Conservation (phyloP, 2,329 filamentous ascomycete species). For the Keithomyces neogunnii region DNA sequence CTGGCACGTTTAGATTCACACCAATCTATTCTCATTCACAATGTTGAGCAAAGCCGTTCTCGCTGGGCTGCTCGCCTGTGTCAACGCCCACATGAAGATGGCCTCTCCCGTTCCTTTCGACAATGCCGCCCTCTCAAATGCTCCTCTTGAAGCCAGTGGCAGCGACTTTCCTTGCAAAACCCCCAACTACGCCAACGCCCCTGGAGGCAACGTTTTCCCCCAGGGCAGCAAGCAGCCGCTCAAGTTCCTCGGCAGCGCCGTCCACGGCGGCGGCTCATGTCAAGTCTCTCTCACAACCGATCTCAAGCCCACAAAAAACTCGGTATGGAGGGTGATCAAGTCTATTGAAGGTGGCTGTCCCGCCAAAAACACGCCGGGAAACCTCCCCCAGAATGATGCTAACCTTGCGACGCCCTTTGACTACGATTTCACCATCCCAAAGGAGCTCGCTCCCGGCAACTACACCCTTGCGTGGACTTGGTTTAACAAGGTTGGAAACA, state of each 20-base stretch:
- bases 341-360: conserved; percentile 84
- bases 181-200: conserved; percentile 29
- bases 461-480: conserved; percentile 87
- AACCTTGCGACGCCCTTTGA: conserved; percentile 31
- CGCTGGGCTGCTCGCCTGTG: conserved; percentile 49
- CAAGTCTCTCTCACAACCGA: conserved; percentile 84
- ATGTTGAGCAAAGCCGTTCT: conserved; percentile 44
- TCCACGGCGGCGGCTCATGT: conserved; percentile 88
- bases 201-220: conserved; percentile 50
- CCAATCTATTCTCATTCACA: conserved; percentile 23
- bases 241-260: conserved; percentile 60
- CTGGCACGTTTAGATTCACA: conserved; percentile 21
- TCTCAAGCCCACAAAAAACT: conserved; percentile 52
- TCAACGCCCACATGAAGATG: conserved; percentile 72
- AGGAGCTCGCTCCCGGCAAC: conserved; percentile 62
- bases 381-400: conserved; percentile 37
- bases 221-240: conserved; percentile 37
- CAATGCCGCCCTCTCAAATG: conserved; percentile 37
- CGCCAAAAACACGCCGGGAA: conserved; percentile 45
- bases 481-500: conserved; percentile 88
- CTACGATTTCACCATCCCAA: conserved; percentile 66
- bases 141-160: conserved; percentile 53
- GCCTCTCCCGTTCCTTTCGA: conserved; percentile 56
- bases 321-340: conserved; percentile 81
- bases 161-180: conserved; percentile 79